These are phyloP conservation scores for Schizosaccharomyces cryophilus DNA, from an alignment of 805 yeast species.

Conservation along the genomic window DNA sequence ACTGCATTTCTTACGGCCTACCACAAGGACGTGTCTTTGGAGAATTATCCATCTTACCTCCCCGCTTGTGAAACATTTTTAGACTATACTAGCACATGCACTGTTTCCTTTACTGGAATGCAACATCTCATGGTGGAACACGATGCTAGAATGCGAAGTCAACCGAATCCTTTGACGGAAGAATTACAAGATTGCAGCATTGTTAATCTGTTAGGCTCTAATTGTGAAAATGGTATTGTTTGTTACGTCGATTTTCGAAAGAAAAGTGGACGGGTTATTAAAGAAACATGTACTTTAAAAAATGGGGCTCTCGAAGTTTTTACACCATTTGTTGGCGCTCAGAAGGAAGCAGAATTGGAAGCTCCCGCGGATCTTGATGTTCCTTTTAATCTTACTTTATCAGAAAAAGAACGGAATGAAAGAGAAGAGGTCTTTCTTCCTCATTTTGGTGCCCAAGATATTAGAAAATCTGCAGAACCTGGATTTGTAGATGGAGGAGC, in stretches of 20 bases:
- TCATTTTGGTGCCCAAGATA: background rate
- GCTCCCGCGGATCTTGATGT: background rate
- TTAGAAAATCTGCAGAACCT: background rate
- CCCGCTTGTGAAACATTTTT: background rate
- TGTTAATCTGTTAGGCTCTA: background rate
- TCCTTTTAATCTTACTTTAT: background rate
- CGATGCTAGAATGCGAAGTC: background rate
- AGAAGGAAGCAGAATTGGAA: background rate
- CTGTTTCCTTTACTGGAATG: background rate
- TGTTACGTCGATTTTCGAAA: background rate
- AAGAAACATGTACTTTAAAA: background rate
- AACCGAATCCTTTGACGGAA: background rate
- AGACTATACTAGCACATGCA: background rate
- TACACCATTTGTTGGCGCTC: background rate
- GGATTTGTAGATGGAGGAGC: background rate
- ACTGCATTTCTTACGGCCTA: background rate
- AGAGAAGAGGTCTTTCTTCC: background rate
- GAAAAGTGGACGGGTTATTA: background rate
- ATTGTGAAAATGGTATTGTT: background rate
- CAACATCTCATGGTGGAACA: background rate
- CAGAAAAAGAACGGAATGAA: background rate
- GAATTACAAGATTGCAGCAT: background rate
- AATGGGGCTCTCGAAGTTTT: background rate
- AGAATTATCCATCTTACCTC: background rate
- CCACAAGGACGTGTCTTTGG: background rate